A percentile compares a stretch with the other conserved stretches of the same genome.
Evolutionary conservation across 2,329 filamentous ascomycete species (phyloP).

Genomic region (Talaromyces funiculosus): DNA sequence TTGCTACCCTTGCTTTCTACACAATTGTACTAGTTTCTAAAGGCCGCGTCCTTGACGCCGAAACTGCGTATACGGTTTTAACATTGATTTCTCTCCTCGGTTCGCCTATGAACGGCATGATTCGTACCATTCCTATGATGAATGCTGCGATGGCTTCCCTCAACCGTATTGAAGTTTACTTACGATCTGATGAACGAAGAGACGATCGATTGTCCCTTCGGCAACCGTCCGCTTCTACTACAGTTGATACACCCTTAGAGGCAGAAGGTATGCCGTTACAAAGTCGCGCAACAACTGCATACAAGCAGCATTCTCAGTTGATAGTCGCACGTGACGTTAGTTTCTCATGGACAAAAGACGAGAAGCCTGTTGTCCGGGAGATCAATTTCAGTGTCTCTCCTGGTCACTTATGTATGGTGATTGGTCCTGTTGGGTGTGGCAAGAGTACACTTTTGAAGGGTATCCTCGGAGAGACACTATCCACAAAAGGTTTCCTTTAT

Average conservation of each 20-base stretch:
- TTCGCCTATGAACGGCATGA: slow-evolving; percentile 19
- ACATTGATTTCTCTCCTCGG: slow-evolving; percentile 24
- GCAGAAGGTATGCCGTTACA: slow-evolving; percentile 32
- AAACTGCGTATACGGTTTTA: slow-evolving; percentile 22
- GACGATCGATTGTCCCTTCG: slow-evolving; percentile 49
- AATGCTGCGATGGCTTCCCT: slow-evolving; percentile 38
- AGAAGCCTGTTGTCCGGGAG: slow-evolving; percentile 51
- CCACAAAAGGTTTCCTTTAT: slow-evolving; percentile 43
- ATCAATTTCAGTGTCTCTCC: slow-evolving; percentile 54
- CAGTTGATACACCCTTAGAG: slow-evolving; percentile 30
- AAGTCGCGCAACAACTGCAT: slow-evolving; percentile 25
- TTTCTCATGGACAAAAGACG: slow-evolving; percentile 61
- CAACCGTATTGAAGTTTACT: slow-evolving; percentile 36
- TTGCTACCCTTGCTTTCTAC: slow-evolving; percentile 22
- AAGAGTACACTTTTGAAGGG: slow-evolving; percentile 58
- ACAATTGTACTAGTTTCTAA: slow-evolving; percentile 14
- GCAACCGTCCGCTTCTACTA: slow-evolving; percentile 34
- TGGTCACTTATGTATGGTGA: slow-evolving; percentile 58
- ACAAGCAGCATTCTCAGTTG: slow-evolving; percentile 27
- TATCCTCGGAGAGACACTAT: slow-evolving; percentile 45
- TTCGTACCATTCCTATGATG: slow-evolving; percentile 27
- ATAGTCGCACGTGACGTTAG: slow-evolving; percentile 45
- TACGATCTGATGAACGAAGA: slow-evolving; percentile 36
- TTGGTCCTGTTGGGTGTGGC: slow-evolving; percentile 61
- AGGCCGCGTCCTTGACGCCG: slow-evolving; percentile 22